phyloP scores from a whole-genome alignment of 78 protist genomes.

The Dictyostelium brefeldianum region DNA sequence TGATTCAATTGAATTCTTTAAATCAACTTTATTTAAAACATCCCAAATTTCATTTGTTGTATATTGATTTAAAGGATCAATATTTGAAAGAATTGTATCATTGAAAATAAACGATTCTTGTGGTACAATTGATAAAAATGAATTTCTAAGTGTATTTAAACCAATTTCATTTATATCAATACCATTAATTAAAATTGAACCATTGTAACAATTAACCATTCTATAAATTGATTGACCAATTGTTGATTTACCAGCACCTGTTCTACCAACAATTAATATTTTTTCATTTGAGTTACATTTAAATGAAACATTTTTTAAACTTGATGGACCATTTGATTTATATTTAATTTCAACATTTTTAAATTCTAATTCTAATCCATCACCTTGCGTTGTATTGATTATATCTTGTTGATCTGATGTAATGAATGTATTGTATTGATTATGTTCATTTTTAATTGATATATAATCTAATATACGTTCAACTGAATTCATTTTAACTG shows the following conservation, averaged over 20 bases:
- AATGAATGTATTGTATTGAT: too few species aligned
- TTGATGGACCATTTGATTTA: conserved; percentile 51
- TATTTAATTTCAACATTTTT: conserved; percentile 83
- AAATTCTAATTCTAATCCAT: conserved; percentile 31
- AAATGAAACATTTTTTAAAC: conserved; percentile 77
- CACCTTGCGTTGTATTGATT: too few species aligned
- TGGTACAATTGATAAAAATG: conserved; percentile 90
- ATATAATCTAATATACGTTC: too few species aligned
- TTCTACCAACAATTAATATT: conserved; percentile 94
- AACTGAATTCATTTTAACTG: too few species aligned
- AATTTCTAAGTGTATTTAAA: conserved; percentile 69
- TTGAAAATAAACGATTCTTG: conserved; percentile 94
- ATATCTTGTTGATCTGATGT: too few species aligned
- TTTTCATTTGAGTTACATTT: conserved; percentile 53
- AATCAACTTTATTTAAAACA: conserved; percentile 74
- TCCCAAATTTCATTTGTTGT: conserved; percentile 71
- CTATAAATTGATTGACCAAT: conserved; percentile 82
- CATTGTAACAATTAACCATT: conserved; percentile 55
- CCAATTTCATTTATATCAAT: conserved; percentile 67
- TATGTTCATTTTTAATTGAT: too few species aligned
- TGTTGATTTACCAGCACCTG: conserved; percentile 92
- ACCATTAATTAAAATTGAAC: conserved; percentile 80
- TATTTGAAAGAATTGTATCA: conserved; percentile 68
- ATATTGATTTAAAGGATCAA: conserved; percentile 66
- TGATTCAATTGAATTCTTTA: conserved; percentile 11